Percentiles rank a stretch among this genome's conserved stretches.
Evolutionary conservation across 768 basidiomycete genomes (phyloP).

Genomic region (Serpula lacrymans): DNA sequence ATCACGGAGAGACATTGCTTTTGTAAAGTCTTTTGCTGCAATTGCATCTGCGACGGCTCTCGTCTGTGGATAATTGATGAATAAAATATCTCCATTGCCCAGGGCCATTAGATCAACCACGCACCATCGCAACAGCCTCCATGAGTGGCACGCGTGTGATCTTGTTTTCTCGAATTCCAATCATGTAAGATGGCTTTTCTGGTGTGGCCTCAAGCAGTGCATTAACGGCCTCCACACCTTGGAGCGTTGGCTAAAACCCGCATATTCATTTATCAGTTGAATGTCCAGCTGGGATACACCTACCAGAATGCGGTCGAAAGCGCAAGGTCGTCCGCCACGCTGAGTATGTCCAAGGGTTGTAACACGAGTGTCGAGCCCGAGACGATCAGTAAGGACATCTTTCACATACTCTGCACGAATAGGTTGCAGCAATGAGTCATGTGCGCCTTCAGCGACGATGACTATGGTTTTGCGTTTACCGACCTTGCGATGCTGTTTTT

Average conservation of each 20-base stretch:
- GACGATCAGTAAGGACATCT: conserved; percentile 77
- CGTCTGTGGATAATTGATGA: conserved; percentile 50
- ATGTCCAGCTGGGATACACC: conserved; percentile 15
- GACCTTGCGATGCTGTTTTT: conserved; percentile 71
- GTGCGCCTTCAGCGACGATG: conserved; percentile 96
- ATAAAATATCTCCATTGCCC: neutral
- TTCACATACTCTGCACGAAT: conserved; percentile 92
- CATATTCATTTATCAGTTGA: conserved; percentile 3
- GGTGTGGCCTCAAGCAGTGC: conserved; percentile 84
- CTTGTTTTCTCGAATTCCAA: conserved; percentile 94
- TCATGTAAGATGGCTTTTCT: conserved; percentile 94
- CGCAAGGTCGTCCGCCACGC: conserved; percentile 91
- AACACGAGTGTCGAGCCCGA: conserved; percentile 92
- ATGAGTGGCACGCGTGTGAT: conserved; percentile 87
- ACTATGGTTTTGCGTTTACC: conserved; percentile 99
- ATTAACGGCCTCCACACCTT: conserved; percentile 91
- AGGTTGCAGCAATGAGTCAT: conserved; percentile 84
- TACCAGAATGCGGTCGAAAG: conserved; percentile 89
- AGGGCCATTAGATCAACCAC: neutral
- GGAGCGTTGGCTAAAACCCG: conserved; percentile 79
- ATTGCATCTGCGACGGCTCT: conserved; percentile 83
- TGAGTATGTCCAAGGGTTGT: conserved; percentile 98
- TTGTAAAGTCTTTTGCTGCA: conserved; percentile 75
- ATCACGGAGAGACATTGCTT: conserved; percentile 85
- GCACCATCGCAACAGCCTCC: conserved; percentile 88